Evolutionary conservation across 2,329 filamentous ascomycete genomes (phyloP).

Genomic region (Endocalyx cinctus): DNA sequence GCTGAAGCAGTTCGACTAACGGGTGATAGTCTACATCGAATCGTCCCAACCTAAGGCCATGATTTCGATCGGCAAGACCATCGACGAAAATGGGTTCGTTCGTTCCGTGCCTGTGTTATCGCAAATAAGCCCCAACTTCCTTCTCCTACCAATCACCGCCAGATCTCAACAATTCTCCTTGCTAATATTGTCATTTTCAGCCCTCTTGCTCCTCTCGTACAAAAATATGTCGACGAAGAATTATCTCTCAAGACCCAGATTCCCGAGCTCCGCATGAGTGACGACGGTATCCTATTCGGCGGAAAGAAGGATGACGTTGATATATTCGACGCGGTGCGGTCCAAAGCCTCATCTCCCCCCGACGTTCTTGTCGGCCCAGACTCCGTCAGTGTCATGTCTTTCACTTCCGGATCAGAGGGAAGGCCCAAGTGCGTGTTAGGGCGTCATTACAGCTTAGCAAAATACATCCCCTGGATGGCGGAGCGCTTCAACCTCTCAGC

Average conservation of each 20-base stretch:
- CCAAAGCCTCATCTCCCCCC: conserved; percentile 53
- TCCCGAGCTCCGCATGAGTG: conserved; percentile 65
- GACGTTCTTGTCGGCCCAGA: conserved; percentile 82
- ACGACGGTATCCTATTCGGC: conserved; percentile 69
- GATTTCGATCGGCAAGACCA: conserved; percentile 69
- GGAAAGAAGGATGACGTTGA: conserved; percentile 63
- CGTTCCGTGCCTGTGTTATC: conserved; percentile 2
- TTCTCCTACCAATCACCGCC: neutral
- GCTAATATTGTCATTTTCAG: too few relatives aligned
- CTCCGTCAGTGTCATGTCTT: conserved; percentile 69
- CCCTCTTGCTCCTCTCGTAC: conserved; percentile 45
- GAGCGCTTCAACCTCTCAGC: conserved; percentile 70
- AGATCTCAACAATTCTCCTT: too few relatives aligned
- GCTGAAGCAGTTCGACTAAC: conserved; percentile 1
- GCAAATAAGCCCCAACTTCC: conserved; percentile 5
- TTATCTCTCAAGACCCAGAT: conserved; percentile 69
- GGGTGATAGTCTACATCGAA: conserved; percentile 63
- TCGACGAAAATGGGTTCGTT: conserved; percentile 56
- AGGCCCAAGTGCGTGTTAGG: conserved; percentile 83
- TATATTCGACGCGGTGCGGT: conserved; percentile 50
- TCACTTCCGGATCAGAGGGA: conserved; percentile 72
- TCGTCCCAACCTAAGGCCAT: conserved; percentile 70
- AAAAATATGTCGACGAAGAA: conserved; percentile 66
- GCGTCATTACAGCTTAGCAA: conserved; percentile 77
- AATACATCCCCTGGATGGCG: conserved; percentile 94